phyloP scores from a whole-genome alignment of 305 asterid species.

The Andrographis paniculata region DNA sequence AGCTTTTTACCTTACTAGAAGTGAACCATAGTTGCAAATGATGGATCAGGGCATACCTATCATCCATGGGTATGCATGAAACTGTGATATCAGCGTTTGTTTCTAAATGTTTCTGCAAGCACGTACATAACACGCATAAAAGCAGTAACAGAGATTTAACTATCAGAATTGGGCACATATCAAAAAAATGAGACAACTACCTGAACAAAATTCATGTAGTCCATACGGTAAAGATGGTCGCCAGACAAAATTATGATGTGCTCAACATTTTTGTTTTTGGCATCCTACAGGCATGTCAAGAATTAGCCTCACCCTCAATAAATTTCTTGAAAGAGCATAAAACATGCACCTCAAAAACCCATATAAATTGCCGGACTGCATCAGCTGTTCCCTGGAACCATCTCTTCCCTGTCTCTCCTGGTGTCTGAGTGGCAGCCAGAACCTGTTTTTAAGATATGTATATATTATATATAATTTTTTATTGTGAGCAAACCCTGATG shows the following conservation, averaged over 20 bases:
- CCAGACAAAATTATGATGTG: slow-evolving; percentile 85
- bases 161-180: neutral
- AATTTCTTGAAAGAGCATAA: neutral
- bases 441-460: slow-evolving; percentile 34
- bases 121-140: slow-evolving; percentile 15
- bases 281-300: slow-evolving; percentile 42
- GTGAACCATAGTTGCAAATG: slow-evolving; percentile 2
- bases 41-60: slow-evolving; percentile 41
- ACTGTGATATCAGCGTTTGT: slow-evolving; percentile 86
- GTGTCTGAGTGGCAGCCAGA: slow-evolving; percentile 94
- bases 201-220: slow-evolving; percentile 96
- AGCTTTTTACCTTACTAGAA: neutral
- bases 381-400: slow-evolving; percentile 99
- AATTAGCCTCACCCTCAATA: slow-evolving; percentile 3
- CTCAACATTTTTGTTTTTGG: slow-evolving; percentile 70
- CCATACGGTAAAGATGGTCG: slow-evolving; percentile 94
- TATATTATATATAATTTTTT: neutral
- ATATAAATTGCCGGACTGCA: slow-evolving; percentile 86
- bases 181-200: slow-evolving; percentile 23
- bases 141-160: neutral
- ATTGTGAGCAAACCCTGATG: no score
- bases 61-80: slow-evolving; percentile 92
- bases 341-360: slow-evolving; percentile 90
- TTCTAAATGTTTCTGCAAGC: slow-evolving; percentile 80
- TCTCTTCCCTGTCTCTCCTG: slow-evolving; percentile 81